These are phyloP conservation scores for Sporobolomyces phaffii DNA, from an alignment of 768 basidiomycete genomes.

Conservation along the genomic window DNA sequence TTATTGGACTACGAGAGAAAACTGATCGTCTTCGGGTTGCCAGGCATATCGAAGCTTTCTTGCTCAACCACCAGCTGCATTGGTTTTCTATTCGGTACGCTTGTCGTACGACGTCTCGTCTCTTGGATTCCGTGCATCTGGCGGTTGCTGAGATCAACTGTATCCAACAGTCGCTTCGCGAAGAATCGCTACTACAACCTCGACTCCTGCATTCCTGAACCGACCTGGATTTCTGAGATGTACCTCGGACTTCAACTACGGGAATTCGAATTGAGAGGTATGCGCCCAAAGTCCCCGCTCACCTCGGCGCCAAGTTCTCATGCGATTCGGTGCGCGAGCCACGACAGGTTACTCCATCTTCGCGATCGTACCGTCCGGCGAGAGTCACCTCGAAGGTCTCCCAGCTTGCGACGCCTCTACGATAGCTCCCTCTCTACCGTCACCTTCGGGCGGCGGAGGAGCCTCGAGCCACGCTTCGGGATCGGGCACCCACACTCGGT, in stretches of 20 bases:
- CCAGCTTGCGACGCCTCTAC: conserved; percentile 22
- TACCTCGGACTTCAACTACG: conserved; percentile 39
- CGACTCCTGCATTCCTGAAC: conserved; percentile 37
- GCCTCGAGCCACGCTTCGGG: background rate
- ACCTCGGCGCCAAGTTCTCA: no score
- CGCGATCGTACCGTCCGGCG: conserved; percentile 31
- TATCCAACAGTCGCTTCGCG: conserved; percentile 9
- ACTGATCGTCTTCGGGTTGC: no score
- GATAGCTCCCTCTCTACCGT: conserved; percentile 13
- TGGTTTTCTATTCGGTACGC: conserved; percentile 36
- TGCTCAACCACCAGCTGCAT: conserved; percentile 40
- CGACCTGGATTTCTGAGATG: conserved; percentile 37
- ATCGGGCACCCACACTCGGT: background rate
- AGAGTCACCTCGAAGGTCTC: background rate
- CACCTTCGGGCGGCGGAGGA: conserved; percentile 4
- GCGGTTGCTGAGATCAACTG: background rate
- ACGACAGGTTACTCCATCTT: conserved; percentile 40
- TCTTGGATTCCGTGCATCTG: background rate
- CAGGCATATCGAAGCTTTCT: conserved; percentile 36
- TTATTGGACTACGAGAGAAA: no score
- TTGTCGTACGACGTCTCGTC: background rate
- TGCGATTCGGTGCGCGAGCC: background rate
- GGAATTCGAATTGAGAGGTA: conserved; percentile 40
- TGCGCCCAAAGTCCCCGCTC: no score
- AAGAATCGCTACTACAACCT: conserved; percentile 37